These are phyloP conservation scores for Chiua virens DNA, from an alignment of 768 basidiomycete species.

Conservation along the genomic window DNA sequence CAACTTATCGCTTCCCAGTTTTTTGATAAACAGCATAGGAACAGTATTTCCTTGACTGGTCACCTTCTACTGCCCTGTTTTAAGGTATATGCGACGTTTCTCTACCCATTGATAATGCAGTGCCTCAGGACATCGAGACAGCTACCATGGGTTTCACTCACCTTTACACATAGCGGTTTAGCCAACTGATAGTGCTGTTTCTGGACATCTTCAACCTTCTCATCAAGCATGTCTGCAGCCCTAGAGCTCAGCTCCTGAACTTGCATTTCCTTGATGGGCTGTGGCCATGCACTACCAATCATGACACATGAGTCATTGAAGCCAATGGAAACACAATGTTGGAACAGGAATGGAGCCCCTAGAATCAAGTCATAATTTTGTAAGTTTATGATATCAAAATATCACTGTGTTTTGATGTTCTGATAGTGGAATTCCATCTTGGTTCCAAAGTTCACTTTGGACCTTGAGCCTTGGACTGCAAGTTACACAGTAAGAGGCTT, in stretches of 20 bases:
- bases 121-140: too few relatives aligned
- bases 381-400: conserved; percentile 41
- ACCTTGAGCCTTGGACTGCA: conserved; percentile 30
- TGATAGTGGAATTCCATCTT: conserved; percentile 15
- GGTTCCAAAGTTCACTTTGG: conserved; percentile 21
- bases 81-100: too few relatives aligned
- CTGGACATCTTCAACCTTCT: not conserved
- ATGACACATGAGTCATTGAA: conserved; percentile 18
- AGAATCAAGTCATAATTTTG: conserved; percentile 41
- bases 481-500: conserved; percentile 31
- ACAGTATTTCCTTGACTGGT: too few relatives aligned
- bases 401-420: conserved; percentile 11
- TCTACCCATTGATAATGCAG: too few relatives aligned
- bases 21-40: too few relatives aligned
- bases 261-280: conserved; percentile 17
- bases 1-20: conserved; percentile 22
- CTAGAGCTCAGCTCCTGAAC: not conserved
- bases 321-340: conserved; percentile 30
- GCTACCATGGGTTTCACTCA: too few relatives aligned
- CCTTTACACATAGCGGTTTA: too few relatives aligned
- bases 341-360: conserved; percentile 39
- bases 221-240: not conserved
- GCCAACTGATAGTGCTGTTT: too few relatives aligned
- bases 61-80: too few relatives aligned
- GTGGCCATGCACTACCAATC: conserved; percentile 1